Evolutionary conservation across 2,329 filamentous ascomycete genomes (phyloP), one percentile per base, ranked within the genome.

Genomic region (Fusarium nematophilum): DNA sequence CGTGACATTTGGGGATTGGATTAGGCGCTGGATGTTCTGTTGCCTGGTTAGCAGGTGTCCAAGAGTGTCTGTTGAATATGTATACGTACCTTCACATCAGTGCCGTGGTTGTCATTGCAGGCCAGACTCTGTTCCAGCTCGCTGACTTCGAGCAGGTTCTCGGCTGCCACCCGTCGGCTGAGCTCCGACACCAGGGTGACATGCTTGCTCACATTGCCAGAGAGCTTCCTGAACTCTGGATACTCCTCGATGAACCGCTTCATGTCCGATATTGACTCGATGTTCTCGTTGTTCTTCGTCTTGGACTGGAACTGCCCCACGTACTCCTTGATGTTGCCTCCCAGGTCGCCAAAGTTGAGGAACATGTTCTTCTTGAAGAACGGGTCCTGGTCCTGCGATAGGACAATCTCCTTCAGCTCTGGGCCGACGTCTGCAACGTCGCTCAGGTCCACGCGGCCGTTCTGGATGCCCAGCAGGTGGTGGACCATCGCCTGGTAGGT

Each of bases 401-500:
- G 79, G 3, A 98, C 93, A 53, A 99, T 95, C 76, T 99, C 95
- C 70, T 90, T 93, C 48, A 97, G 81, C 73, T 97, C 94, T 1
- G 92, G 90, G 13, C 91, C 84, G 51, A 96, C 86, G 49, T 96
- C 93, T 10, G 91, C 91, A 0, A 97, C 88, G 50, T 91, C 86
- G 59, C 89, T 90, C 27, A 99, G 81, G 71, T 97, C 90, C 1
- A 99, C 95, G 44, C 94, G 86, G n/a, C 95, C 95, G 73, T 98
- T 98, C 54, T 91, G 86, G 64, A 99, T 97, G 5, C 95, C 95
- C 10, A 99, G 82, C 2, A 98, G 79, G 71, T 99, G 95, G 73
- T 99, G 95, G 1, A 99, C 95, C 93, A 99, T 99, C n/a, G 95
- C 95, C 77, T 99, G 95, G 71, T 99, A 99, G 21, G 95, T 99